Evolutionary conservation across 768 basidiomycete species (phyloP), one percentile per base, ranked within the genome.

Genomic region (Boletus coccyginus): DNA sequence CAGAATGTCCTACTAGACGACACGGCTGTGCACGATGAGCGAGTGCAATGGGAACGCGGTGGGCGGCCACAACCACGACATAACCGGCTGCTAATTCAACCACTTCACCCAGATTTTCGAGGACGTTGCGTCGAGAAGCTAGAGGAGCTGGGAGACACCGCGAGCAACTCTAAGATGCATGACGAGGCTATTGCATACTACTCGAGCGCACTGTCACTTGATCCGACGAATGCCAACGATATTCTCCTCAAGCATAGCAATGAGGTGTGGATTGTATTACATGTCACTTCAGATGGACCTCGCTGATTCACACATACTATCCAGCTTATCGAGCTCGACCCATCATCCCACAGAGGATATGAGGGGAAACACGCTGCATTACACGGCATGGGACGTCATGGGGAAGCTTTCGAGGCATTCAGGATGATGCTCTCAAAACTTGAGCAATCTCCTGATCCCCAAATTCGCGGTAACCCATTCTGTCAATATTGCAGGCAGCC

Each of bases 161-260:
- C 46, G 2, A 43, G 55, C 14, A 31, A 33, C 2, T 32, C 41
- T 3, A 0, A 39, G n/a, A 13, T 44, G 2, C 27, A 62, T 29
- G 5, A 19, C 10, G 11, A 27, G 19, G 56, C 60, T 1, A 36
- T 17, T 9, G 27, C 24, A 41, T 19, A 21, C 1, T 53, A 38
- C 17, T 56, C 60, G 0, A 17, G 13, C 0, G n/a, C 40, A 17
- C 7, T 62, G 11, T 35, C 35, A 1, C 54, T 63, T 7, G 16
- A 43, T 14, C 13, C 32, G 3, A 0, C 16, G 3, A 36, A 52
- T 10, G 24, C 12, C 43, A 27, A 0, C 0, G 46, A 49, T 11
- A 46, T 49, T n/a, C 27, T 62, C 17, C 6, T 53, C 12, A 56
- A 53, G 39, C 40, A 60, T 1, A 55, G 56, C 42, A 29, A 53